These are phyloP conservation scores for Podila horticola DNA, from an alignment of 192 early-diverging fungal species.

Conservation along the genomic window DNA sequence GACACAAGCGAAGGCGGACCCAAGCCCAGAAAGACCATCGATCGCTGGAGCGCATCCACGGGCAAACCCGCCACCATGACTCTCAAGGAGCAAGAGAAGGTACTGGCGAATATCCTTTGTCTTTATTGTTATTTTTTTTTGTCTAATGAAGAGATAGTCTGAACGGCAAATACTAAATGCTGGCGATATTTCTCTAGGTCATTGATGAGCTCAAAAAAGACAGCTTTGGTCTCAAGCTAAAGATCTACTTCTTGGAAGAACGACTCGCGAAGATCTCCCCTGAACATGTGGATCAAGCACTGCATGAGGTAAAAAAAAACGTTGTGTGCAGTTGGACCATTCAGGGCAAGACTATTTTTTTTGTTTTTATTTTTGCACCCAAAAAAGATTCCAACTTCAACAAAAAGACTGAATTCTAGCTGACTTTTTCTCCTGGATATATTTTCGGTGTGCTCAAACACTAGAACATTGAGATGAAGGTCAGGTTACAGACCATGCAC, in stretches of 20 bases:
- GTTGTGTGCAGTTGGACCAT: too few species aligned
- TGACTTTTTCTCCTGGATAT: not conserved
- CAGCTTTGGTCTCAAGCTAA: slow-evolving; percentile 64
- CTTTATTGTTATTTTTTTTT: not conserved
- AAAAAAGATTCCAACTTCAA: not conserved
- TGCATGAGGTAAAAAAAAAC: slow-evolving; percentile 57
- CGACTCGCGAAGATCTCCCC: slow-evolving; percentile 60
- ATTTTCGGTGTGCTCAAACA: not conserved
- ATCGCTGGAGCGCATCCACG: slow-evolving; percentile 27
- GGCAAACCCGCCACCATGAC: slow-evolving; percentile 53
- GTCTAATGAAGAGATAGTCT: too few species aligned
- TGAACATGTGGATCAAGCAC: slow-evolving; percentile 60
- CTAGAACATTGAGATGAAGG: slow-evolving; percentile 64
- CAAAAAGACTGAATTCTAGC: not conserved
- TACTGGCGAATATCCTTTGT: not conserved
- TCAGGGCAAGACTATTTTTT: not conserved
- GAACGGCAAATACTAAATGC: too few species aligned
- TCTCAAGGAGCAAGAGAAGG: slow-evolving; percentile 63
- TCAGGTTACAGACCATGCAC: slow-evolving; percentile 56
- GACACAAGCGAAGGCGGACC: slow-evolving; percentile 9
- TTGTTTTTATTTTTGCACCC: not conserved
- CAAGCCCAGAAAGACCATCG: slow-evolving; percentile 20
- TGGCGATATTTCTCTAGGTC: slow-evolving; percentile 28
- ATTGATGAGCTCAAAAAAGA: slow-evolving; percentile 67
- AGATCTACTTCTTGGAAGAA: slow-evolving; percentile 64